Evolutionary conservation across 129 eudicot species (phyloP), one percentile per base, ranked within the genome.

Genomic region (Chrysanthemum seticuspe): DNA sequence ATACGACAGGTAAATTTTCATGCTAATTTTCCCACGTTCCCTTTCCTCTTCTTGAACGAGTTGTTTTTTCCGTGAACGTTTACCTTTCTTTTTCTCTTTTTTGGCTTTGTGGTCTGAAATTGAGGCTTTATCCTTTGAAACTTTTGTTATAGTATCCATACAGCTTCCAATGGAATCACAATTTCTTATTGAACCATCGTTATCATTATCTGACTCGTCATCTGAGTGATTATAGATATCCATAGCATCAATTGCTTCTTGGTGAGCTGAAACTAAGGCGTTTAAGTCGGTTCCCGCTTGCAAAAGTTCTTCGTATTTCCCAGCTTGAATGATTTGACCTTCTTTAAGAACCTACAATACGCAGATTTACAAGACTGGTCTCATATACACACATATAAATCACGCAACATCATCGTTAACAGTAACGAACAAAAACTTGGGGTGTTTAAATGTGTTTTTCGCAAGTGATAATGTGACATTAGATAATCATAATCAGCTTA

Each of bases 21-120:
- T 86, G 87, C 92, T 94, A 73, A 94, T 80, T 83, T 64, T 86
- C 62, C 98, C 98, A 23, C 91, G 79, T 81, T 86, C 98, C 54
- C 98, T 70, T 69, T 94, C 98, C 76, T 94, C 98, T 71, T 94
- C 98, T 72, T 94, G 92, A 72, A 90, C 96, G 15, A 94, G 89
- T 83, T 94, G 97, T 54, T 86, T 88, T 79, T 85, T 94, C 50
- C 83, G 81, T 16, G 92, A 83, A 67, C 95, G 80, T 75, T 89
- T 93, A 53, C 78, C 83, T 85, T 87, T 93, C 89, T 87, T 89
- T 83, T 84, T 89, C 69, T 87, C 96, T 79, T 89, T 87, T 31
- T 68, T 80, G 74, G 91, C 83, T 70, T 89, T 87, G 60, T 53
- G 77, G 47, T 81, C 87, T 18, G 90, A 78, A 76, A 82, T 12